A percentile compares a stretch with the other conserved stretches of the same genome.
These are phyloP conservation scores for Fraxinus velutina DNA, from an alignment of 305 asterid genomes.

Conservation along the genomic window DNA sequence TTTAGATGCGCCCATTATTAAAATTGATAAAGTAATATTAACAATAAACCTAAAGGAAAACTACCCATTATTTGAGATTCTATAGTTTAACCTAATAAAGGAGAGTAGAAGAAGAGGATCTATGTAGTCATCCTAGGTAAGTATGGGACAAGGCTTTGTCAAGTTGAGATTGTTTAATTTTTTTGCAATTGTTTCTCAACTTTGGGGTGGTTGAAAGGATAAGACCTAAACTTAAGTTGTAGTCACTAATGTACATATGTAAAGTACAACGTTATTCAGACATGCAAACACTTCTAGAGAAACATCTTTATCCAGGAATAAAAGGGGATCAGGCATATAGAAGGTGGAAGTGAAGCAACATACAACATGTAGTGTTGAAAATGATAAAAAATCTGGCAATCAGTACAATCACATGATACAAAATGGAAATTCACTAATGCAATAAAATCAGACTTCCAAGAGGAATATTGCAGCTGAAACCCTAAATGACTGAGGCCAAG, in stretches of 20 bases:
- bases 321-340: neutral
- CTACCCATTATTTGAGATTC: neutral
- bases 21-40: neutral
- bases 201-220: conserved; percentile 1
- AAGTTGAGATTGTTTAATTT: neutral
- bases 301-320: conserved; percentile 1
- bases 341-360: neutral
- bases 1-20: neutral
- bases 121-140: neutral
- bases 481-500: conserved; percentile 19
- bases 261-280: neutral
- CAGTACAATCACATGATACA: neutral
- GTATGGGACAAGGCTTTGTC: neutral
- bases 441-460: conserved; percentile 14
- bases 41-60: neutral
- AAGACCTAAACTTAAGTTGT: neutral
- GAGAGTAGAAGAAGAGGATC: neutral
- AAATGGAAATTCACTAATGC: conserved; percentile 4
- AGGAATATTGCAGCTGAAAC: conserved; percentile 6
- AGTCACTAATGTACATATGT: neutral
- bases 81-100: neutral
- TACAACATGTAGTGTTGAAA: conserved; percentile 15
- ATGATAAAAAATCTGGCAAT: conserved; percentile 6
- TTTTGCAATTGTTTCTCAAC: neutral
- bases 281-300: neutral